These are phyloP conservation scores for Entomortierella beljakovae DNA, from an alignment of 192 early-diverging fungal genomes.

Conservation along the genomic window DNA sequence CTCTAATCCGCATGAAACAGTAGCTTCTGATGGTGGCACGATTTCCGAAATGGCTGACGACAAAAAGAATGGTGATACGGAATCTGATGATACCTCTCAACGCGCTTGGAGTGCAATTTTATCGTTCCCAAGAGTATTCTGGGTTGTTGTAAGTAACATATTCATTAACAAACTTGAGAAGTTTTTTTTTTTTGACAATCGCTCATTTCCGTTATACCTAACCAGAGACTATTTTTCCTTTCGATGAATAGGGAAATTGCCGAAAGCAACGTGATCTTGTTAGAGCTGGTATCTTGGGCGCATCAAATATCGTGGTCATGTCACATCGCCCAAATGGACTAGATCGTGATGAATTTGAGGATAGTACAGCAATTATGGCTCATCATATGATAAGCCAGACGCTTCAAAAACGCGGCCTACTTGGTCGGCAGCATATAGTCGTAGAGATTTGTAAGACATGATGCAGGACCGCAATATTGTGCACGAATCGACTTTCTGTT, in stretches of 20 bases:
- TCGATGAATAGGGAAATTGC: slow-evolving; percentile 54
- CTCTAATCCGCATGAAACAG: slow-evolving; percentile 19
- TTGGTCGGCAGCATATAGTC: slow-evolving; percentile 46
- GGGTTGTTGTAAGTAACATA: slow-evolving; percentile 51
- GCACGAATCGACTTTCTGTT: neutral
- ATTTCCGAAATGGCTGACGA: slow-evolving; percentile 1
- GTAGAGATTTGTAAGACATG: slow-evolving; percentile 57
- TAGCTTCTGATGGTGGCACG: neutral
- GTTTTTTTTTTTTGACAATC: neutral
- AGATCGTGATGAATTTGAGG: slow-evolving; percentile 55
- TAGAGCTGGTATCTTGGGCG: slow-evolving; percentile 57
- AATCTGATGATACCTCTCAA: neutral
- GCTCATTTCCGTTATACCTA: neutral
- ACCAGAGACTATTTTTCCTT: neutral
- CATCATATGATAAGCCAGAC: slow-evolving; percentile 70
- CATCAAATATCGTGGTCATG: slow-evolving; percentile 62
- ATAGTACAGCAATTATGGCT: slow-evolving; percentile 70
- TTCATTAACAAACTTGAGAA: too few species aligned
- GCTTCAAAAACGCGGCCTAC: slow-evolving; percentile 39
- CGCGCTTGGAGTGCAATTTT: slow-evolving; percentile 47
- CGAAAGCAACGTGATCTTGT: slow-evolving; percentile 59
- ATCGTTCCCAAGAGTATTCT: slow-evolving; percentile 59
- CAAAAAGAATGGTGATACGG: neutral
- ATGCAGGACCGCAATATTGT: neutral
- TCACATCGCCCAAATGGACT: slow-evolving; percentile 41